Base-by-base conservation (phyloP, 139 green algal genomes). In the Coccomyxa sp. region DNA sequence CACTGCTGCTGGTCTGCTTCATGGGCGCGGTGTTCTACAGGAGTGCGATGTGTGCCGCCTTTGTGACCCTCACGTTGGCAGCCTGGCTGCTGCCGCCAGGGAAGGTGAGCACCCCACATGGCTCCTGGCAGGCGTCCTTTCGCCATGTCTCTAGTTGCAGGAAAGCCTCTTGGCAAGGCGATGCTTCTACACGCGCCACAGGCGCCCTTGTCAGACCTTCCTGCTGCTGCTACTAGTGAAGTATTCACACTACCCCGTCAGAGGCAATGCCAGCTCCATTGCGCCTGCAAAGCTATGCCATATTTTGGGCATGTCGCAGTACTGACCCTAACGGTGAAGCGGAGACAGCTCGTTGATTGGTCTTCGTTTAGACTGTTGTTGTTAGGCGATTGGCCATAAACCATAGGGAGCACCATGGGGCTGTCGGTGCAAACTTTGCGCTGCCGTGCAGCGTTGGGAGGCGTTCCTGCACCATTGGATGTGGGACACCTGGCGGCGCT, bases 401-500 rank as follows among this genome's bases (percentile, higher is more conserved):
- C 35, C 64, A 34, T 71, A 29, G 2, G 18, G 27, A 29, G 44
- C 12, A 12, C 44, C 16, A 16, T 16, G 14, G 12, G 14, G 16
- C 16, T 58, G 44, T 12, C 44, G 44, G 14, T 12, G 14, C 12
- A 12, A 58, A 58, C 44, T n/a, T n/a, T n/a, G n/a, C n/a, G n/a
- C n/a, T n/a, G n/a, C n/a, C n/a, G 50, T 64, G 64, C 64, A 74
- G 69, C 33, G 69, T 33, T 31, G 18, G 69, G 24, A 40, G 14
- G 33, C 24, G 34, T 74, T 74, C 35, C 69, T 74, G 69, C 34
- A 74, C 69, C 69, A 50, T 12, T 44, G 35, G 34, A 24, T 74
- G 6, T 74, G 69, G 69, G 69, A 74, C 12, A 41, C 69, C 14
- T 73, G 54, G 55, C 36, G 68, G 38, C 68, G 76, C 29, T 84